Base-by-base conservation (phyloP, 805 yeast species). In the Metschnikowia cubensis region DNA sequence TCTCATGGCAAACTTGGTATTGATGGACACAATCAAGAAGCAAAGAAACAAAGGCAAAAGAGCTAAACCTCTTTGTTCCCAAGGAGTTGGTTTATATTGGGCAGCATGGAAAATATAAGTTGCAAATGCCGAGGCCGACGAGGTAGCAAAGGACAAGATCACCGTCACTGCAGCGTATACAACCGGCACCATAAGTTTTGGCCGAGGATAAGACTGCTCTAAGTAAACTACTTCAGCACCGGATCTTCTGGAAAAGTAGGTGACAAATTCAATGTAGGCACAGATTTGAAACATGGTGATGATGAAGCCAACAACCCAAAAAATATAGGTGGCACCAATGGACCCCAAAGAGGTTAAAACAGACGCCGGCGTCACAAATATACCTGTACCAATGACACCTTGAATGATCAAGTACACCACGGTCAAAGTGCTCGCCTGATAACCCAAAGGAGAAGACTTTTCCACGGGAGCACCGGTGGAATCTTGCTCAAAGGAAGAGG, bases 371-470 rank as follows among this genome's bases (percentile, higher is more conserved):
- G 87, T 83, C 11, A 86, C 81, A 62, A 85, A 85, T 43, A 85
- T 84, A 67, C 90, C 90, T 0, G 90, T 85, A 54, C 91, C 91
- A 40, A 85, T 74, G 71, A 85, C 80, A 56, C 90, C 81, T 55
- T 84, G 85, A 58, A 84, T 72, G 50, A 84, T 80, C 50, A 84
- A 68, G 46, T 85, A 85, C 47, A 84, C 75, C 48, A 90, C 87
- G 40, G 85, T 53, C 48, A 43, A 48, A 1, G 56, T 38, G 61
- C 40, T 70, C 61, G 55, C 68, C 46, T 75, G 77, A 61, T 73
- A 62, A 4, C 74, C 74, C 50, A 71, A 58, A 0, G 74, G 75
- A 35, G 70, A 71, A 6, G 53, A 58, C 22, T 59, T 58, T 50
- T 75, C 79, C 6, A 71, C 70, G 8, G 79, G 78, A 3, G 75